Percentiles rank a stretch among this genome's conserved stretches.
Conservation (phyloP, 1,139 yeast genomes). For the Scheffersomyces titani region DNA sequence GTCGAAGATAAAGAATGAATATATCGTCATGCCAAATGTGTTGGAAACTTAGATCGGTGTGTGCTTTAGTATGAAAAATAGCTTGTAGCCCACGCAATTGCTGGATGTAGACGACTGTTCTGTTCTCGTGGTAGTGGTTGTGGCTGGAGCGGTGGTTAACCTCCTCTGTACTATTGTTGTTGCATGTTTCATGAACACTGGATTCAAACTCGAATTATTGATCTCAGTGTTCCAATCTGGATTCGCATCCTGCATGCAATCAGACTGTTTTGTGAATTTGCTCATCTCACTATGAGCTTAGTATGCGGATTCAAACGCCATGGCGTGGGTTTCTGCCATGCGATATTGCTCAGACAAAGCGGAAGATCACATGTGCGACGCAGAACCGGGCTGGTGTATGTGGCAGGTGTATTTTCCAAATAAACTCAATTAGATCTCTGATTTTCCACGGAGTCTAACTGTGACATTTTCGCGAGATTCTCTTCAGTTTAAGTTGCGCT, state of each 20-base stretch:
- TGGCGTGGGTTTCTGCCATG: not conserved
- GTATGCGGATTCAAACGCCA: not conserved
- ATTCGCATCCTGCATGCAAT: not conserved
- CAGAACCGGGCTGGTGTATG: not conserved
- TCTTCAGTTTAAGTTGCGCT: not conserved
- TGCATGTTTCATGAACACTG: not conserved
- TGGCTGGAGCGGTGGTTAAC: not conserved
- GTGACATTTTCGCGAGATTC: not conserved
- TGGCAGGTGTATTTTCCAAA: not conserved
- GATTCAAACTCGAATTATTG: not conserved
- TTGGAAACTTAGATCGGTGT: not conserved
- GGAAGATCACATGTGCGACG: not conserved
- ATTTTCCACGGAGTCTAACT: not conserved
- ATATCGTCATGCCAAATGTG: slow-evolving; percentile 33
- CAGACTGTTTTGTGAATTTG: no score
- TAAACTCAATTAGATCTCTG: not conserved
- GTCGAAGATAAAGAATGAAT: slow-evolving; percentile 86
- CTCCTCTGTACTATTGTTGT: not conserved
- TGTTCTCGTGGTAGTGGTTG: not conserved
- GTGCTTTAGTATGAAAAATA: not conserved
- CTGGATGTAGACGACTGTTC: not conserved
- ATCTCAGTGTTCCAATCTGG: not conserved
- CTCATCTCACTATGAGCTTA: not conserved
- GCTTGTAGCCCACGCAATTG: not conserved
- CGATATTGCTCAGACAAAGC: not conserved